phyloP scores from a whole-genome alignment of 176 grass and related monocot species.

The Alloteropsis semialata region DNA sequence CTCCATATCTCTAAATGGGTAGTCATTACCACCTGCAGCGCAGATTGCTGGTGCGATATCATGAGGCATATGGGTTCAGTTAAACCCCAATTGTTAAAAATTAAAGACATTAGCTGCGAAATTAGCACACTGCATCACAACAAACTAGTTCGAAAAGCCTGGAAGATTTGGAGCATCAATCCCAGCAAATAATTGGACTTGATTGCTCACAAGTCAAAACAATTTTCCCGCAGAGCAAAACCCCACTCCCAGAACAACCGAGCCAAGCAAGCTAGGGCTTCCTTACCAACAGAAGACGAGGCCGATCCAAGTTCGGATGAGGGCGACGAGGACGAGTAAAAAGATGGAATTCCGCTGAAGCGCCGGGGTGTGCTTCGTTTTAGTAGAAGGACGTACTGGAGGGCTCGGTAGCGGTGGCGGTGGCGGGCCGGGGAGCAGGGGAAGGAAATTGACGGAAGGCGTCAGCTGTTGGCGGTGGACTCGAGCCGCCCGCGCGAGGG shows the following conservation, averaged over 20 bases:
- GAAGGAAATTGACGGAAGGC: neutral
- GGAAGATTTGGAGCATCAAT: neutral
- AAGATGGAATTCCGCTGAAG: neutral
- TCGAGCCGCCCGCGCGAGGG: neutral
- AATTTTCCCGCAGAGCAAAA: neutral
- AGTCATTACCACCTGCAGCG: neutral
- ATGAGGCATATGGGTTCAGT: neutral
- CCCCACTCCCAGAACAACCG: neutral
- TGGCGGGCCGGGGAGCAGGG: neutral
- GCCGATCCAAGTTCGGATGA: neutral
- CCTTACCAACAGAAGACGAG: neutral
- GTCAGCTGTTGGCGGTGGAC: neutral
- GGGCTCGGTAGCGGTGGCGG: neutral
- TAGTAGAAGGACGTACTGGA: neutral
- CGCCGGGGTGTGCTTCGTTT: neutral
- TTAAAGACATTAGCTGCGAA: neutral
- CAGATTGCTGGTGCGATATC: neutral
- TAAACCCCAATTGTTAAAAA: neutral
- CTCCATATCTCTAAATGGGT: neutral
- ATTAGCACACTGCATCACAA: neutral
- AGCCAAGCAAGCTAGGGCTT: conserved; percentile 22
- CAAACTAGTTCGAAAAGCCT: neutral
- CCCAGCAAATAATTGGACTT: neutral
- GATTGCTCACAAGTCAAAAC: neutral
- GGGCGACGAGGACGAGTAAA: neutral